Base-by-base conservation (phyloP, 805 yeast species). In the Lipomyces mesembrius region DNA sequence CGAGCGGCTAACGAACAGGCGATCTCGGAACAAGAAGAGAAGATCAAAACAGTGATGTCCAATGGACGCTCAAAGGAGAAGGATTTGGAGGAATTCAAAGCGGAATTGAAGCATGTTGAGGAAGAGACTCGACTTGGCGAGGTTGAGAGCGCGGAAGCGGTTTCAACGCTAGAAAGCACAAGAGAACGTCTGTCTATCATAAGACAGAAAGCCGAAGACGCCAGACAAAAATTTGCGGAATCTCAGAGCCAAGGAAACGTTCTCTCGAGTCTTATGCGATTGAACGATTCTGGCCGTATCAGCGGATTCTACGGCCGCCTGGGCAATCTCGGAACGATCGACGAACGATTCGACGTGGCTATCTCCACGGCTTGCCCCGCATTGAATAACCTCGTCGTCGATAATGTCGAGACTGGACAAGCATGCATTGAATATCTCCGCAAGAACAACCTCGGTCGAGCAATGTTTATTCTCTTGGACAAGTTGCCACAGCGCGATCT, bases 301-400 rank as follows among this genome's bases (percentile, higher is more conserved):
- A 80, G 80, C 6, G 99, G 98, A 0, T 91, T 94, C 72, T 43
- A 22, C 34, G 71, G 67, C 0, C 82, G 97, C 69, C 79, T 95
- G 17, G 99, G 99, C 20, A 96, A 92, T 72, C 80, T 95, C 57
- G 99, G 97, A n/a, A 83, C 84, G 1, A 95, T 95, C 70, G 97
- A 92, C 75, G 91, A 89, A 70, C 84, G 85, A 73, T 95, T 90
- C 76, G 98, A 96, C 78, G 85, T 92, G 61, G 99, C 99, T 0
- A 87, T 95, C 8, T 92, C 98, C 0, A 95, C 98, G 0, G 98
- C 97, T 0, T 92, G 95, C 71, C 92, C 96, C 0, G 88, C 93
- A 8, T 81, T 95, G 65, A 96, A 94, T 76, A 94, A 96, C 69
- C 87, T 92, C 83, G 98, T 95, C 20, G 98, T 95, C 2, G 98